Base-by-base conservation (phyloP, 768 basidiomycete genomes). In the Boletus sensibilis region DNA sequence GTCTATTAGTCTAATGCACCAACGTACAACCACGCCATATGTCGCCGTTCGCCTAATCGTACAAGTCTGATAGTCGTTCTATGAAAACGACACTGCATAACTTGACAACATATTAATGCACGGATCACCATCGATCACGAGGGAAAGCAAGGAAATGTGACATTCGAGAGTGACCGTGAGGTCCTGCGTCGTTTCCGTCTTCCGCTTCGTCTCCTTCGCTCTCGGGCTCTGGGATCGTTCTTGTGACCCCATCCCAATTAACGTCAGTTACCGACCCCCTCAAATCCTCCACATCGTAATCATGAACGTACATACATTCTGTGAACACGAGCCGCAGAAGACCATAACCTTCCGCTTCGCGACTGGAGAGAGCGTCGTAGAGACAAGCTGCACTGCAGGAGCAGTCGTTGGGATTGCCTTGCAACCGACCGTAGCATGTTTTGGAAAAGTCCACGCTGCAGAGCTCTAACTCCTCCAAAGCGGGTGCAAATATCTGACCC, bases 161-260 rank as follows among this genome's bases (percentile, higher is more conserved):
- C 27, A 42, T 35, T 33, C 55, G 35, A 41, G 31, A 27, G n/a
- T 3, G 45, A 34, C 27, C 8, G 1, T 1, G 31, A 33, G 20
- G 10, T 16, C 9, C 37, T 12, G 18, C 20, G 1, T 52, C 52
- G 13, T 55, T 33, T 4, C 53, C 53, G 5, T 62, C 44, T 8
- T 50, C 55, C 11, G 2, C 43, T 2, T 40, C 52, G 1, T 33
- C 49, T 6, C 54, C 55, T 18, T 48, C 52, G 11, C 41, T 55
- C 41, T 43, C 57, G 4, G 31, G 31, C 5, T 31, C 42, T 29
- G 45, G 40, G 3, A 18, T 31, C 16, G 31, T 34, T 41, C 49
- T 53, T 25, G 41, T 52, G 39, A 59, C 8, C 20, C 55, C 50
- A 37, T 70, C 64, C 66, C 66, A 70, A 18, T 53, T 10, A 38